Percentiles rank a stretch among this genome's conserved stretches.
These are phyloP conservation scores for Annulohypoxylon truncatum DNA, from an alignment of 2,329 filamentous ascomycete species.

Conservation along the genomic window DNA sequence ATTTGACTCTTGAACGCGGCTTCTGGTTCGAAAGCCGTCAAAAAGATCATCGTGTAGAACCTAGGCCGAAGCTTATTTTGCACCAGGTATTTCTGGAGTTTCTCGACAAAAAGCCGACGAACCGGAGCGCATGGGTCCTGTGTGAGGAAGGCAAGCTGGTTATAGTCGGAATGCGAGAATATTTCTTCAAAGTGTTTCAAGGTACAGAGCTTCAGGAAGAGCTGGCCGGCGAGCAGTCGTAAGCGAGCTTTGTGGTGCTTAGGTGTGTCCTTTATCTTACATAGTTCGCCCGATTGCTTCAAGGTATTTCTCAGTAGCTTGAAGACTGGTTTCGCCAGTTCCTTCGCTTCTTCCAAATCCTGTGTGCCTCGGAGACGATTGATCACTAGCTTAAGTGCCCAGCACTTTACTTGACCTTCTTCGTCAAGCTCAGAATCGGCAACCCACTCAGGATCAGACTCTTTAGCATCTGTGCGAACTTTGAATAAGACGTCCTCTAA, in stretches of 20 bases:
- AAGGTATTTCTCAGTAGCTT: conserved; percentile 83
- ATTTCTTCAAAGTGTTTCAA: conserved; percentile 80
- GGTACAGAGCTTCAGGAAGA: conserved; percentile 85
- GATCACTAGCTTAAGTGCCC: conserved; percentile 85
- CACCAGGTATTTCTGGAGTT: conserved; percentile 90
- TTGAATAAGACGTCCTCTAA: conserved; percentile 79
- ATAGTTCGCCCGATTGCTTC: conserved; percentile 80
- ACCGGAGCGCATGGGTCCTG: conserved; percentile 83
- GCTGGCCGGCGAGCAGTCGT: conserved; percentile 82
- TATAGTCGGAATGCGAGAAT: conserved; percentile 79
- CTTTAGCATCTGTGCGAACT: conserved; percentile 71
- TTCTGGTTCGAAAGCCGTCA: conserved; percentile 90
- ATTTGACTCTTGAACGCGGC: conserved; percentile 77
- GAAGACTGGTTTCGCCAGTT: conserved; percentile 75
- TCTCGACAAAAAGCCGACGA: conserved; percentile 81
- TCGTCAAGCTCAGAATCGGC: conserved; percentile 77
- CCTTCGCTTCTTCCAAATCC: conserved; percentile 64
- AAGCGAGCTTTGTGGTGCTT: conserved; percentile 82
- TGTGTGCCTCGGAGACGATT: conserved; percentile 79
- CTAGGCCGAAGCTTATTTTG: conserved; percentile 75
- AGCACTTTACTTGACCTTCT: conserved; percentile 84
- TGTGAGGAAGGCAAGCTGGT: conserved; percentile 80
- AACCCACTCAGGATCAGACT: conserved; percentile 72
- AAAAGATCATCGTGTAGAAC: conserved; percentile 90
- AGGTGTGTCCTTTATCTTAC: conserved; percentile 80